Evolutionary conservation across 495 filamentous ascomycete species (phyloP).

Genomic region (Aspergillus panamensis): DNA sequence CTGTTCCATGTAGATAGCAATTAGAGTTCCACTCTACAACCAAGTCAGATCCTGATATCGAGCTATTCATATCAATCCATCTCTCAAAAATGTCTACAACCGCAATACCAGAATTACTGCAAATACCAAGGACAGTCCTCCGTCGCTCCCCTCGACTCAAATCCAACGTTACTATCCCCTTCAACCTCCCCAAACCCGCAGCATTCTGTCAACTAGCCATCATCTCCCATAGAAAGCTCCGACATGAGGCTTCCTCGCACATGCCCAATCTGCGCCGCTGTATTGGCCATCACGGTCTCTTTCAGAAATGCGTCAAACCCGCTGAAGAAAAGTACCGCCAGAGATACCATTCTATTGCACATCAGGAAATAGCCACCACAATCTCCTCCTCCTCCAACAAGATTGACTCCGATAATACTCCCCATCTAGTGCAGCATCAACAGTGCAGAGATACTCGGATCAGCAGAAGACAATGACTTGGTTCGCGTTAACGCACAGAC

Average conservation of each 20-base stretch:
- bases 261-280: conserved; percentile 19
- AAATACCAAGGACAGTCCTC: background rate
- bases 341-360: background rate
- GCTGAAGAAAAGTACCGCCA: conserved; percentile 11
- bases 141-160: conserved; percentile 4
- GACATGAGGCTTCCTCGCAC: conserved; percentile 10
- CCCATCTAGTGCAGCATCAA: background rate
- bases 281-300: conserved; percentile 18
- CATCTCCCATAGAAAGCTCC: conserved; percentile 16
- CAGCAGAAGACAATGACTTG: background rate
- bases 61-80: background rate
- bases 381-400: background rate
- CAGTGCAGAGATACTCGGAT: background rate
- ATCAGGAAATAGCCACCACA: background rate
- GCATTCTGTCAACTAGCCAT: conserved; percentile 9
- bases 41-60: background rate
- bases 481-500: background rate
- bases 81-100: conserved; percentile 1
- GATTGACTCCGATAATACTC: background rate
- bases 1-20: too few relatives aligned
- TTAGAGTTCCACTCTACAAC: background rate
- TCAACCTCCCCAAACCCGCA: background rate
- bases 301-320: conserved; percentile 15
- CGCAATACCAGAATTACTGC: conserved; percentile 1
- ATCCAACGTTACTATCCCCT: background rate